Conservation (phyloP, 2,329 filamentous ascomycete species). For the Aspergillus fumigatus region DNA sequence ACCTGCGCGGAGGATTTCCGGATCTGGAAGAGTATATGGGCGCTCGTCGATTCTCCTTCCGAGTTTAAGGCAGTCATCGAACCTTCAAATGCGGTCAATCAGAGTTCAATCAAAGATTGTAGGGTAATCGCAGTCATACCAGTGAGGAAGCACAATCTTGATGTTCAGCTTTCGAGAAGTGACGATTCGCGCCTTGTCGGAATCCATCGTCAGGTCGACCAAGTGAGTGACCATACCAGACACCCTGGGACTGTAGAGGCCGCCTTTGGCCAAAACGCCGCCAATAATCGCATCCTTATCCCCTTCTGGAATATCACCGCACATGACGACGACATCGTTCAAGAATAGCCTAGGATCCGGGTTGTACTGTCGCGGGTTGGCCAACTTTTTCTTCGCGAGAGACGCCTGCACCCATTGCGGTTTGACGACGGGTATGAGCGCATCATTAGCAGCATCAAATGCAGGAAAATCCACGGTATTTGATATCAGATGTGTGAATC, state of each 20-base stretch:
- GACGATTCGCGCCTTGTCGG: constrained; percentile 60
- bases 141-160: constrained; percentile 89
- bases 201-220: constrained; percentile 72
- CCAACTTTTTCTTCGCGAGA: constrained; percentile 63
- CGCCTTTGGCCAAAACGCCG: constrained; percentile 83
- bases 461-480: constrained; percentile 88
- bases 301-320: constrained; percentile 74
- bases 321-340: constrained; percentile 75
- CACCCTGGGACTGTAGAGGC: constrained; percentile 68
- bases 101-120: constrained; percentile 15
- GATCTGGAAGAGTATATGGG: constrained; percentile 80
- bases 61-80: constrained; percentile 92
- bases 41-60: constrained; percentile 84
- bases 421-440: constrained; percentile 79
- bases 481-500: constrained; percentile 64
- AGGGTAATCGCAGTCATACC: constrained; percentile 47
- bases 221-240: constrained; percentile 80
- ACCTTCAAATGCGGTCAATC: constrained; percentile 51
- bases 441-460: constrained; percentile 68
- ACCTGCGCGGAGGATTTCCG: constrained; percentile 67
- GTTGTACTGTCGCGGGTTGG: constrained; percentile 77
- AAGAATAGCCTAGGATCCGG: constrained; percentile 91
- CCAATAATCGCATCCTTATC: constrained; percentile 92
- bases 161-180: constrained; percentile 61
- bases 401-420: constrained; percentile 74